These are phyloP conservation scores for Pseudisothecium myosuroides DNA, from an alignment of 225 moss, liverwort and hornwort species.

Conservation along the genomic window DNA sequence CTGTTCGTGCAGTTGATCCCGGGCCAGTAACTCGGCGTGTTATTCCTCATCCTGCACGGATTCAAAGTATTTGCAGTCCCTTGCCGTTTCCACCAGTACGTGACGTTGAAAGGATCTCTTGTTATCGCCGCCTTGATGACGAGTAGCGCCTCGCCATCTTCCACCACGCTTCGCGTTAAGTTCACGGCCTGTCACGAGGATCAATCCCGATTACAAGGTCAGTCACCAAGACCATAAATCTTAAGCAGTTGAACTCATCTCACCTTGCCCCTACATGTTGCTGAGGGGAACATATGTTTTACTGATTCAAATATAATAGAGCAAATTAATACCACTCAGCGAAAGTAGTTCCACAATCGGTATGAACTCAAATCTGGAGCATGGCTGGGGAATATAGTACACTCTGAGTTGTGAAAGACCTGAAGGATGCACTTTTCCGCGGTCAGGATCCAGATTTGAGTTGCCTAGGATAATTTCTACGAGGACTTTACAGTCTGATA, in stretches of 20 bases:
- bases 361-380: neutral
- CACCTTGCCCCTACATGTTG: neutral
- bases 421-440: neutral
- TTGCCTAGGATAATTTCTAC: neutral
- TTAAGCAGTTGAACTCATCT: neutral
- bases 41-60: slow-evolving; percentile 18
- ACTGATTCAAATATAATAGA: neutral
- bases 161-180: slow-evolving; percentile 10
- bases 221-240: neutral
- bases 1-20: slow-evolving; percentile 33
- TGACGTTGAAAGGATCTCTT: slow-evolving; percentile 16
- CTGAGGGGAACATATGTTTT: neutral
- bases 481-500: neutral
- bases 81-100: slow-evolving; percentile 34
- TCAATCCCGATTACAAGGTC: neutral
- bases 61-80: neutral
- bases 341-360: neutral
- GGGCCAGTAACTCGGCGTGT: slow-evolving; percentile 13
- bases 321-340: neutral
- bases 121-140: slow-evolving; percentile 14
- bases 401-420: neutral
- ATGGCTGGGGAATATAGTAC: neutral
- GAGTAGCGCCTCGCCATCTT: slow-evolving; percentile 30
- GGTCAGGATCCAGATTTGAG: neutral
- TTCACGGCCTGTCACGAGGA: slow-evolving; percentile 16